Base-by-base conservation (phyloP, 768 basidiomycete species). In the Lentinula sp. region DNA sequence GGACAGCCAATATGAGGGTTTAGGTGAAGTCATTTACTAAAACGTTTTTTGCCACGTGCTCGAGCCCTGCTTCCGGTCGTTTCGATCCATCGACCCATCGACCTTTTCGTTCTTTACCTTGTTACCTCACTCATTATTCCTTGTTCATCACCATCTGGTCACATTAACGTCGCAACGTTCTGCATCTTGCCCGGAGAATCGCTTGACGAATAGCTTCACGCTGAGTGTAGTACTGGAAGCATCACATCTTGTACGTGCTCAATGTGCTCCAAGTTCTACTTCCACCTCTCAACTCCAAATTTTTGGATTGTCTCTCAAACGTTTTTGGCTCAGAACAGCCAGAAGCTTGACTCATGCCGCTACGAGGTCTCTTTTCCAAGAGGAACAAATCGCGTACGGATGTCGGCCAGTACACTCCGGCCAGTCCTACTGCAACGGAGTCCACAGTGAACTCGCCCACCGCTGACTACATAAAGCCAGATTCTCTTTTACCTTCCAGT, bases 401-500 rank as follows among this genome's bases (percentile, higher is more conserved):
- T 36, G 18, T 43, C 23, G 13, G 51, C 23, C 39, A 48, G 9
- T 41, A 41, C 13, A 41, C 10, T 2, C 53, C 53, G 16, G 33
- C 35, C 35, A 54, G 53, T 23, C 53, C 53, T 37, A 50, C 62
- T 32, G 60, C 35, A 41, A 35, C 56, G 9, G 61, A 59, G 2
- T 64, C 64, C 10, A 1, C 42, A 10, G 15, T 45, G 13, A 39
- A 55, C 50, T 68, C 67, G 23, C 64, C 67, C 20, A 63, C 67
- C n/a, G 52, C 64, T 16, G 75, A 74, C 63, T 67, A 71, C 63
- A 67, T 75, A 54, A 62, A 66, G 35, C 63, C 71, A 6, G 67
- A 69, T 64, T 70, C 64, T 45, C 56, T 66, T 6, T 32, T 64
- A 2, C 67, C 67, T 18, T 62, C 66, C 16, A 63, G 61, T 45